Base-by-base conservation (phyloP, 2,329 filamentous ascomycete genomes). In the Coleophoma eucalyptorum region DNA sequence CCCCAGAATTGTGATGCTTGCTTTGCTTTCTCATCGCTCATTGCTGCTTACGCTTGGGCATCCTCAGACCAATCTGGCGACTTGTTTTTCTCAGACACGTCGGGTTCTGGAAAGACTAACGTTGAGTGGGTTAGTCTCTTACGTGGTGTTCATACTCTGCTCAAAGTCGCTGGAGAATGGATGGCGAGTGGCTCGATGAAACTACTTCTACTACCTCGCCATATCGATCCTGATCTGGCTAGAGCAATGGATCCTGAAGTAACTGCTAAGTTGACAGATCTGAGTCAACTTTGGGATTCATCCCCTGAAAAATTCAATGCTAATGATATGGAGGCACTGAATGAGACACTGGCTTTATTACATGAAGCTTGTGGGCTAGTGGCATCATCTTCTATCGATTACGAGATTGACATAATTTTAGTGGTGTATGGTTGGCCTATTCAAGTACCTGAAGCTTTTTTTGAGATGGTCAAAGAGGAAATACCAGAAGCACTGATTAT, bases 351-450 rank as follows among this genome's bases (percentile, higher is more conserved):
- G 10, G 35, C 13, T 15, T 32, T 43, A 3, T 13, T 49, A 4
- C 32, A 55, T 4, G 15, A 50, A 40, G 34, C 35, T 20, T 33
- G 34, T n/a, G 44, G 43, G 13, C 5, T 44, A 13, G 41, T 40
- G 8, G 49, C 35, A 31, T n/a, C 34, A 2, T 47, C 18, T 46
- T 55, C 26, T 54, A 54, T 15, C 12, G 13, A 57, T 58, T 58
- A 43, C 46, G 54, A 38, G 6, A 43, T 59, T 15, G 42, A 49
- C 21, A 18, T 49, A 10, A 37, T 19, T 34, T 45, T 50, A 5
- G 44, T 46, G 10, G 5, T 64, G 63, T 51, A 66, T 57, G 45
- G 60, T 18, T 72, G 72, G 70, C 65, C 69, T 4, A 62, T 65
- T 20, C 57, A 55, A 32, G 48, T 67, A 7, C 60, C 19, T 48